A percentile compares a stretch with the other conserved stretches of the same genome.
Evolutionary conservation across 768 basidiomycete species (phyloP).

Genomic region (Piloderma croceum): DNA sequence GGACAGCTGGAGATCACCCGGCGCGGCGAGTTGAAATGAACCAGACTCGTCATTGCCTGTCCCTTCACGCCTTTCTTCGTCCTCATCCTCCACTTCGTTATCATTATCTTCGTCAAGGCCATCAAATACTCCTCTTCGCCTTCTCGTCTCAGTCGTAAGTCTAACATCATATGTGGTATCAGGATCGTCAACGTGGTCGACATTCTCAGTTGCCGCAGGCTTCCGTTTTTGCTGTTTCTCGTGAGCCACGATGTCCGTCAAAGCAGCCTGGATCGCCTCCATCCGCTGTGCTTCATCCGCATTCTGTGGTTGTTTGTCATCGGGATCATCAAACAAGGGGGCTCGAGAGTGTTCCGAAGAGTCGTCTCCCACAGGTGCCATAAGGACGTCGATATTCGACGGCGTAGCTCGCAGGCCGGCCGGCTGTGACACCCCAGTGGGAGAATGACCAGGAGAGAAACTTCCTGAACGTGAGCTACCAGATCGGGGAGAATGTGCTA

Average conservation of each 20-base stretch:
- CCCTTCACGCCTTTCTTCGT: slow-evolving; percentile 37
- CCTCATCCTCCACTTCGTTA: slow-evolving; percentile 39
- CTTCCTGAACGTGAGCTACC: slow-evolving; percentile 2
- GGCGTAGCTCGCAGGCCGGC: slow-evolving; percentile 25
- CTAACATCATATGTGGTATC: slow-evolving; percentile 11
- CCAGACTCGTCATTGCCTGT: slow-evolving; percentile 36
- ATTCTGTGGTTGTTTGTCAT: slow-evolving; percentile 62
- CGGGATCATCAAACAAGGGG: slow-evolving; percentile 78
- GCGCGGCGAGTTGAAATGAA: slow-evolving; percentile 72
- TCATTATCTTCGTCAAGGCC: slow-evolving; percentile 45
- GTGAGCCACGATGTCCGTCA: slow-evolving; percentile 91
- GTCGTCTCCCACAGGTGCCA: slow-evolving; percentile 59
- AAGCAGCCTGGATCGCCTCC: slow-evolving; percentile 93
- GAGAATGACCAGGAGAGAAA: slow-evolving; percentile 26
- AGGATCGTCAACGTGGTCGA: slow-evolving; percentile 6
- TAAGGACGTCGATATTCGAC: slow-evolving; percentile 75
- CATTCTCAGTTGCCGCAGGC: slow-evolving; percentile 1
- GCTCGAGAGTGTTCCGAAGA: slow-evolving; percentile 54
- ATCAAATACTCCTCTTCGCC: slow-evolving; percentile 32
- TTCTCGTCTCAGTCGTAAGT: slow-evolving; percentile 12
- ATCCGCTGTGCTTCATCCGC: slow-evolving; percentile 78
- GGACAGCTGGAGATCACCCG: slow-evolving; percentile 85
- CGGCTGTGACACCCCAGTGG: slow-evolving; percentile 16
- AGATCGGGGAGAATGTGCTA: slow-evolving; percentile 9
- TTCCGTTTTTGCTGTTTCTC: slow-evolving; percentile 53